Base-by-base conservation (phyloP, 495 filamentous ascomycete species). In the Hyaloscypha variabilis region DNA sequence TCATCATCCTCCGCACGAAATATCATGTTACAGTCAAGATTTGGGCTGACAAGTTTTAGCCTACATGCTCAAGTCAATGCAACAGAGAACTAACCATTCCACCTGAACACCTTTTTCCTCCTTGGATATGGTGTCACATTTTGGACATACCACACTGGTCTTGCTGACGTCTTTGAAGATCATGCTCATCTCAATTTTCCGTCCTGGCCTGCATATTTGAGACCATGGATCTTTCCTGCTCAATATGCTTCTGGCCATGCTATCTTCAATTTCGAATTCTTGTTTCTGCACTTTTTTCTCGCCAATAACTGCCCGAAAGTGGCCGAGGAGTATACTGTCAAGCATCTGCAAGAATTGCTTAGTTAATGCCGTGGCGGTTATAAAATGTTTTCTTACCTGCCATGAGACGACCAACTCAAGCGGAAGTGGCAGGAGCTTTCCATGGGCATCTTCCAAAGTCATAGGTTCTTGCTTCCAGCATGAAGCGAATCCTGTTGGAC, bases 381-480 rank as follows among this genome's bases (percentile, higher is more conserved):
- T n/a, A 36, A 36, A 36, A 13, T 36, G 5, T 36, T 6, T 36
- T 14, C 39, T 36, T 42, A 61, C 64, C 5, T 66, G 30, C 58
- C 64, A 66, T 2, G 51, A 66, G n/a, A 34, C 36, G 5, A 66
- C 23, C 21, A 61, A 17, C 26, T 66, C 64, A 1, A 66, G 39
- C 39, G 64, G 64, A 28, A 66, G 42, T 4, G 28, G 58, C 17
- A 66, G 21, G 1, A 36, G 23, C 26, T 24, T 34, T 1, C 64
- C 64, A 19, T 60, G 34, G 11, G 60, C 50, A 30, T 63, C 49
- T 56, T 55, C 60, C 28, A 63, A 28, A 8, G 30, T 55, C 50
- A 63, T 63, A 17, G 60, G 60, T 25, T 63, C 25, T 39, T 34
- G 60, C 24, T 63, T 63, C 49, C 60, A 63, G 50, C 60, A 54